phyloP scores from a whole-genome alignment of 2,329 filamentous ascomycete species.

The Calonectria leucothoes region DNA sequence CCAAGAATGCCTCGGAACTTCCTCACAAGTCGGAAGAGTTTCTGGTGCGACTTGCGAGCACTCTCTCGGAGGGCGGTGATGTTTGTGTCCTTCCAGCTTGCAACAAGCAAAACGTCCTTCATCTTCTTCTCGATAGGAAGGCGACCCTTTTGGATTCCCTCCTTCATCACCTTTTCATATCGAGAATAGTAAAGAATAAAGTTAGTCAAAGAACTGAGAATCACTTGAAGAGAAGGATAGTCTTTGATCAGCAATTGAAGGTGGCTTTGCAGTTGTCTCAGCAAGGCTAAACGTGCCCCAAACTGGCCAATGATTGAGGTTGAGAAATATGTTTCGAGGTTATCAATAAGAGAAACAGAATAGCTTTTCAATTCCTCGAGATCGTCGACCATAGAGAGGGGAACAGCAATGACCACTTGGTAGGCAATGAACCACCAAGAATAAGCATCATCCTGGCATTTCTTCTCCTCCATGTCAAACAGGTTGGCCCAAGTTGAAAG shows the following conservation, averaged over 20 bases:
- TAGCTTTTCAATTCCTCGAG: slow-evolving; percentile 72
- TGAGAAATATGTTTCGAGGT: slow-evolving; percentile 82
- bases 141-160: slow-evolving; percentile 75
- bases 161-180: slow-evolving; percentile 74
- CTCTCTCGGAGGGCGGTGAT: slow-evolving; percentile 90
- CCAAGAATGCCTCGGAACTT: slow-evolving; percentile 87
- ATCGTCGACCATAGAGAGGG: slow-evolving; percentile 72
- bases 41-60: slow-evolving; percentile 88
- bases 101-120: slow-evolving; percentile 90
- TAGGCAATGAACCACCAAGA: slow-evolving; percentile 99
- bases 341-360: slow-evolving; percentile 76
- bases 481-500: slow-evolving; percentile 91
- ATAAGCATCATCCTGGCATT: slow-evolving; percentile 80
- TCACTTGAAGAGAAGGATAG: slow-evolving; percentile 65
- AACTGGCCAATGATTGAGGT: slow-evolving; percentile 87
- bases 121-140: slow-evolving; percentile 87
- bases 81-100: slow-evolving; percentile 98
- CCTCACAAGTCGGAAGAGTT: slow-evolving; percentile 89
- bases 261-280: slow-evolving; percentile 74
- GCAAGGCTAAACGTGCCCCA: slow-evolving; percentile 75
- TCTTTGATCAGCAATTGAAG: slow-evolving; percentile 71
- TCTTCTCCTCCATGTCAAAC: slow-evolving; percentile 84
- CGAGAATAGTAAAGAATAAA: slow-evolving; percentile 81
- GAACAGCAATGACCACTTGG: slow-evolving; percentile 84
- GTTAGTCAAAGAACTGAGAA: slow-evolving; percentile 77